A percentile compares a stretch with the other conserved stretches of the same genome.
Evolutionary conservation across 2,329 filamentous ascomycete species (phyloP).

Genomic region (Chrysosporium queenslandicum): DNA sequence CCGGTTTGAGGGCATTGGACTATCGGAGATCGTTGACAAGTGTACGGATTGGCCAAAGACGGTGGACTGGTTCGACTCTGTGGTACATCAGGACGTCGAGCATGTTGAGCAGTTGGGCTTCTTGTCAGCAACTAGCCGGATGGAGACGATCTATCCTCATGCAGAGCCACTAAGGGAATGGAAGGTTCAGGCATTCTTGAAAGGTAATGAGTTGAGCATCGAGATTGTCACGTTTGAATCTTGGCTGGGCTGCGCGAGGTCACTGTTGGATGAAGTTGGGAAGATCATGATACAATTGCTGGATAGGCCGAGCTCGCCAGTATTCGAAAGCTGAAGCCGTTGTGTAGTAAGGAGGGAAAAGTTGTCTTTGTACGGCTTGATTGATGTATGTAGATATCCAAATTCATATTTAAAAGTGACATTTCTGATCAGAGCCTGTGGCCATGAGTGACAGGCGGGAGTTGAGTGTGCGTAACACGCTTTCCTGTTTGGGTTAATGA

Average conservation of each 20-base stretch:
- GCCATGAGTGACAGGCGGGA: too few species aligned
- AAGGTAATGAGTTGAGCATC: conserved; percentile 44
- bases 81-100: conserved; percentile 49
- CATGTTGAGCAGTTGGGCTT: conserved; percentile 43
- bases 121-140: conserved; percentile 25
- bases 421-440: too few species aligned
- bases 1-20: conserved; percentile 41
- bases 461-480: too few species aligned
- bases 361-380: too few species aligned
- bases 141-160: conserved; percentile 50
- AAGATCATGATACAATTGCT: conserved; percentile 33
- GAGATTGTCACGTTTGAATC: conserved; percentile 53
- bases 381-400: too few species aligned
- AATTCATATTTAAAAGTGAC: too few species aligned
- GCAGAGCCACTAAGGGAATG: conserved; percentile 46
- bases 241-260: conserved; percentile 43
- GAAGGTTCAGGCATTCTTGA: conserved; percentile 53
- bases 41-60: conserved; percentile 39
- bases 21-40: conserved; percentile 39
- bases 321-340: too few species aligned
- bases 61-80: conserved; percentile 44
- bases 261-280: conserved; percentile 43
- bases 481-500: too few species aligned
- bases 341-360: too few species aligned
- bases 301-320: not conserved